Conservation (phyloP, 148 eudicot species). For the Rhododendron ovatum region DNA sequence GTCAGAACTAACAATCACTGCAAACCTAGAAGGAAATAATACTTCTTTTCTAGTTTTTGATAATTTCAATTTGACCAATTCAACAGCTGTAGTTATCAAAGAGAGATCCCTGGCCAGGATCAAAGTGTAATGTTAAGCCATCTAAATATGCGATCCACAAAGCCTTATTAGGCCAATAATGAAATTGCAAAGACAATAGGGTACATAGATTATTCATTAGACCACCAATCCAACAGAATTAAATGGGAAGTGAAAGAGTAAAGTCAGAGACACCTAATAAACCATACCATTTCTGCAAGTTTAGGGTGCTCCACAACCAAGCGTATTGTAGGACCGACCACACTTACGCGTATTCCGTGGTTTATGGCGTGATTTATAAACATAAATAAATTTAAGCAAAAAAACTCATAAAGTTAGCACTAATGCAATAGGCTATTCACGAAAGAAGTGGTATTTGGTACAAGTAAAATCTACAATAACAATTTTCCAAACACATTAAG, state of each 20-base stretch:
- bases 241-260: background rate
- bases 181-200: background rate
- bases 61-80: background rate
- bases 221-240: background rate
- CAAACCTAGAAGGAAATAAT: background rate
- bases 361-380: background rate
- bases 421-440: background rate
- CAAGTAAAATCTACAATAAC: background rate
- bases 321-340: background rate
- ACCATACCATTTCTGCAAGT: background rate
- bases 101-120: background rate
- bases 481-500: background rate
- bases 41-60: background rate
- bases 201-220: background rate
- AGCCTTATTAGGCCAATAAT: background rate
- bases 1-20: background rate
- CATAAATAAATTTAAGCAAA: background rate
- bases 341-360: background rate
- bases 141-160: background rate
- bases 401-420: background rate
- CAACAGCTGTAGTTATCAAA: background rate
- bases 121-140: background rate
- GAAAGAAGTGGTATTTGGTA: background rate
- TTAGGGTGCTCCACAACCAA: background rate
- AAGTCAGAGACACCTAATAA: background rate